A percentile compares a stretch with the other conserved stretches of the same genome.
Conservation (phyloP, 371 early-diverging fungal species). For the Dinochytrium kinnereticum region DNA sequence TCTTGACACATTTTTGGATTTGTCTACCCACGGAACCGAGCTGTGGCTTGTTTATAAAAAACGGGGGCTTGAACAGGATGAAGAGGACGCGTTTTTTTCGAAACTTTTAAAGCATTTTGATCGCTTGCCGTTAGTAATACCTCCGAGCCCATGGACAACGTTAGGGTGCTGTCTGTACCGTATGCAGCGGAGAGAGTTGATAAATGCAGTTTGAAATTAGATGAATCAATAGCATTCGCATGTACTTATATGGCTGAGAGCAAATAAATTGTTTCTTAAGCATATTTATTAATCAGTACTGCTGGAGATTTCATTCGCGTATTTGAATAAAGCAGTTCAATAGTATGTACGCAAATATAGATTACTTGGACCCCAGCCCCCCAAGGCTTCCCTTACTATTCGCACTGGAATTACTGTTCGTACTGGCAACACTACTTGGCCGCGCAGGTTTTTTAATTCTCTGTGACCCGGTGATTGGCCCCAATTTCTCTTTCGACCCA, state of each 20-base stretch:
- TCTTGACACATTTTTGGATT: not conserved
- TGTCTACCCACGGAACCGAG: slow-evolving; percentile 2
- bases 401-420: not conserved
- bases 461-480: slow-evolving; percentile 46
- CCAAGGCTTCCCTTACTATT: not conserved
- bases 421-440: slow-evolving; percentile 43
- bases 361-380: no score
- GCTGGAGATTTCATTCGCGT: no score
- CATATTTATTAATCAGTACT: no score
- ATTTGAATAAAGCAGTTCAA: no score
- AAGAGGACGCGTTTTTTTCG: slow-evolving; percentile 25
- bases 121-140: not conserved
- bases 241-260: no score
- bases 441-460: slow-evolving; percentile 46
- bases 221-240: no score
- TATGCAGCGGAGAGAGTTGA: no score
- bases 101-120: not conserved
- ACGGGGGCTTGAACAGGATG: slow-evolving; percentile 20
- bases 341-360: no score
- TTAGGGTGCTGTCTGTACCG: not conserved
- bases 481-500: slow-evolving; percentile 14
- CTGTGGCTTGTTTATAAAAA: slow-evolving; percentile 31
- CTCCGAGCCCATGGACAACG: not conserved
- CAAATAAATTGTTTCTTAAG: no score
- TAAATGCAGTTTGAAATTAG: no score